These are phyloP conservation scores for Irpex sp. DNA, from an alignment of 1,284 basidiomycete species.

Conservation along the genomic window DNA sequence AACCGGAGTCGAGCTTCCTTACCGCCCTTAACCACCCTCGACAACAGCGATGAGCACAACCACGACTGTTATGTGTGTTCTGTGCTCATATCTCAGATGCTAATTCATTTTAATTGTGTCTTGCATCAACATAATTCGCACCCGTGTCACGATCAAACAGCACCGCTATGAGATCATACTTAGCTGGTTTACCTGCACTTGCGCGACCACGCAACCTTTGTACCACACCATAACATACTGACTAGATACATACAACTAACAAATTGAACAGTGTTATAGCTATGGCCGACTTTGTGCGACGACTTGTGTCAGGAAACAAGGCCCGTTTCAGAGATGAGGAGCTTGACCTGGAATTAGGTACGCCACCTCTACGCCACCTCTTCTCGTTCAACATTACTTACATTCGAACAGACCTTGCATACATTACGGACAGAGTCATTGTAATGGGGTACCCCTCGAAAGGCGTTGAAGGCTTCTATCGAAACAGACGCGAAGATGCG, in stretches of 20 bases:
- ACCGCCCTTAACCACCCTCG: no score
- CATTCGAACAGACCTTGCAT: constrained; percentile 60
- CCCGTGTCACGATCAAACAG: neutral
- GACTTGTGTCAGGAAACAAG: constrained; percentile 73
- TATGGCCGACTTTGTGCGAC: constrained; percentile 63
- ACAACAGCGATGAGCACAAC: no score
- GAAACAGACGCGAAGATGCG: constrained; percentile 78
- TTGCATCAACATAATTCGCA: no score
- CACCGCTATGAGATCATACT: neutral
- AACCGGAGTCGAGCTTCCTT: no score
- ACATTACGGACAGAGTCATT: constrained; percentile 79
- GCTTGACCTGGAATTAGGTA: constrained; percentile 68
- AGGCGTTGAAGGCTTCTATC: constrained; percentile 78
- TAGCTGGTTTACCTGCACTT: neutral
- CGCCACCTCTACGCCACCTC: constrained; percentile 7
- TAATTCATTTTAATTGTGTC: no score
- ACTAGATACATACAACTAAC: neutral
- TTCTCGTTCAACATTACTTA: neutral
- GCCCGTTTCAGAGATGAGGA: constrained; percentile 72
- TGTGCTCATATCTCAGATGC: no score
- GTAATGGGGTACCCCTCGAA: constrained; percentile 89
- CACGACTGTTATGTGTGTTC: no score
- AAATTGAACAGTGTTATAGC: neutral
- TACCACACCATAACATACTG: neutral
- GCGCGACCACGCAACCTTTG: no score